Base-by-base conservation (phyloP, 805 yeast genomes). In the Pichia scutulata region DNA sequence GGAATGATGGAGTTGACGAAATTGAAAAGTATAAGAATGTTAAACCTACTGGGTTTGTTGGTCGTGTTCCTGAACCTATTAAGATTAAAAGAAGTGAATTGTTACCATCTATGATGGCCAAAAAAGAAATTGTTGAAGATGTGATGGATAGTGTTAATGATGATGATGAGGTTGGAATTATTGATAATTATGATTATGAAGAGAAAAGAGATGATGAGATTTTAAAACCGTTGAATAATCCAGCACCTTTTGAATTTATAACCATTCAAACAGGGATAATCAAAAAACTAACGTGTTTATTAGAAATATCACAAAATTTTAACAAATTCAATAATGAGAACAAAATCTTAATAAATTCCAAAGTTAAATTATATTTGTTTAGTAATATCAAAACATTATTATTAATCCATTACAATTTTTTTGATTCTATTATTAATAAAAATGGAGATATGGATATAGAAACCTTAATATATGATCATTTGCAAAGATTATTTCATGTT, bases 1-100 rank as follows among this genome's bases (percentile, higher is more conserved):
- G 70, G 2, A 68, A 63, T 39, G 65, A 68, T 24, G 67, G 68
- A 10, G 59, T 61, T 9, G 70, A 72, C 25, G 70, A 72, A 24
- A 67, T 55, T 16, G 47, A 48, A 19, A 47, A 48, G 39, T 40
- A 49, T 26, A 46, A 52, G 39, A 46, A 49, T n/a, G 53, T 55
- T 25, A 50, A 44, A 25, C 14, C 26, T 7, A 4, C 16, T 9
- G 24, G 13, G 2, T 3, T 14, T 14, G 36, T 22, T 19, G 39
- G 21, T 28, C 33, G 22, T 24, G 49, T 22, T n/a, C 19, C 18
- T 13, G 42, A 19, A 16, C 16, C 23, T 30, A 13, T n/a, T 13
- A 19, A 16, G 10, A 23, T 28, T 33, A 23, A 41, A 40, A 39
- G 39, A 39, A 50, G 46, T 23, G 14, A 16, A 24, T 43, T 39